Evolutionary conservation across 148 eudicot genomes (phyloP).

Genomic region (Nepenthes mirabilis): DNA sequence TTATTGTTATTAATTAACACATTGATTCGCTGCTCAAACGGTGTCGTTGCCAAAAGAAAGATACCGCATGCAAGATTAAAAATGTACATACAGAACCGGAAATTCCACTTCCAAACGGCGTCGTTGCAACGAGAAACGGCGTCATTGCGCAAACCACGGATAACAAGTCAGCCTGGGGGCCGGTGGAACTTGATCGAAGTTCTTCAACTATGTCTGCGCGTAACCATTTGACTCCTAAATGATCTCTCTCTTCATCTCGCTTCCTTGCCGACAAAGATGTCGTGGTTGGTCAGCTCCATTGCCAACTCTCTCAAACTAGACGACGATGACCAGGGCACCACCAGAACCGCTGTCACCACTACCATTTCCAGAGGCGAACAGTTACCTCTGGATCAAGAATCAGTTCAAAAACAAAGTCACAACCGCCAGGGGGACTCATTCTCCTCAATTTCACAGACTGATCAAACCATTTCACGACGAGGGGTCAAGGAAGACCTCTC

Average conservation of each 20-base stretch:
- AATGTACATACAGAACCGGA: too few relatives aligned
- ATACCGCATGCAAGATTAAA: too few relatives aligned
- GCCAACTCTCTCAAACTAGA: slow-evolving; percentile 69
- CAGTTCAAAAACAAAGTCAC: slow-evolving; percentile 5
- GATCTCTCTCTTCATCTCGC: too few relatives aligned
- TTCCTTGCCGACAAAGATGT: slow-evolving; percentile 22
- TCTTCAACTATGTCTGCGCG: background rate
- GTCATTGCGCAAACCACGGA: too few relatives aligned
- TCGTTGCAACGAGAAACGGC: too few relatives aligned
- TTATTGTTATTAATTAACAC: too few relatives aligned
- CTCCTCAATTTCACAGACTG: slow-evolving; percentile 7
- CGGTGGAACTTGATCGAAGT: too few relatives aligned
- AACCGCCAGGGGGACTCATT: slow-evolving; percentile 1
- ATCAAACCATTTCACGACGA: slow-evolving; percentile 15
- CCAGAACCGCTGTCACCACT: slow-evolving; percentile 5
- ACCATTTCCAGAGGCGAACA: slow-evolving; percentile 1
- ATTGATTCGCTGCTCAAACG: too few relatives aligned
- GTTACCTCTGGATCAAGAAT: slow-evolving; percentile 7
- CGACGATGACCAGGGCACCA: slow-evolving; percentile 19
- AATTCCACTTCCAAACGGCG: too few relatives aligned
- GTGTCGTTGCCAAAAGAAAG: too few relatives aligned
- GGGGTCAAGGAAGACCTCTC: slow-evolving; percentile 91
- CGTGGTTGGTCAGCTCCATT: slow-evolving; percentile 72
- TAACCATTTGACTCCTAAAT: too few relatives aligned
- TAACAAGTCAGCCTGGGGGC: too few relatives aligned